Base-by-base conservation (phyloP, 495 filamentous ascomycete genomes). In the Talaromyces proteolyticus region DNA sequence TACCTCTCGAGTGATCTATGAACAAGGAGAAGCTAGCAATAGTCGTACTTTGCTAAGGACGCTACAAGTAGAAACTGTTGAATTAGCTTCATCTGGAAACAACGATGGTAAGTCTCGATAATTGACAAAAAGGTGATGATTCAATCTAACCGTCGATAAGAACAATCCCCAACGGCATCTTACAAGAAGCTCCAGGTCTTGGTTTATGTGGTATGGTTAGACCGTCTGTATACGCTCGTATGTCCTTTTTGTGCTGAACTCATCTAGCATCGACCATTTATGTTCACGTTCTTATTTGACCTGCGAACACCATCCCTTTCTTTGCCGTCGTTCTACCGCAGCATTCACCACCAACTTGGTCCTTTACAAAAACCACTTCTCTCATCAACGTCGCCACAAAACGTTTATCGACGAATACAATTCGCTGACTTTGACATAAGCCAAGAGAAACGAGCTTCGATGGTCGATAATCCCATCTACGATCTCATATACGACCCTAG, bases 281-380 rank as follows among this genome's bases (percentile, higher is more conserved):
- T 96, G 48, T 96, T 89, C 64, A 84, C 88, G 4, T 88, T 97
- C 56, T 74, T 98, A 14, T 96, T 97, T 68, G 76, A 87, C 42
- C 75, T 82, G 11, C 69, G 72, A 36, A 86, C 89, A 1, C 75
- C 80, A 29, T 75, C 83, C 18, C 73, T 96, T 6, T 71, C 80
- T 14, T 80, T 80, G 41, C 74, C 85, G 3, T 69, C 77, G 0
- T 81, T 96, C 55, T 97, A 96, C 68, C 76, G 83, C 14, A 83
- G 81, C 24, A 77, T 98, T 20, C 89, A 95, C 57, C 78, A 86
- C 50, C 89, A 94, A 62, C 79, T 97, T 17, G 70, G 74, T 2
- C 88, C 91, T 5, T 78, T 98, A 21, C 82, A 86, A 50, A 86
- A 80, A 59, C 77, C 86, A 0, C 74, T 95, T 4, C 63, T 81